These are phyloP conservation scores for Umbelopsis vinacea DNA, from an alignment of 192 early-diverging fungal genomes.

Conservation along the genomic window DNA sequence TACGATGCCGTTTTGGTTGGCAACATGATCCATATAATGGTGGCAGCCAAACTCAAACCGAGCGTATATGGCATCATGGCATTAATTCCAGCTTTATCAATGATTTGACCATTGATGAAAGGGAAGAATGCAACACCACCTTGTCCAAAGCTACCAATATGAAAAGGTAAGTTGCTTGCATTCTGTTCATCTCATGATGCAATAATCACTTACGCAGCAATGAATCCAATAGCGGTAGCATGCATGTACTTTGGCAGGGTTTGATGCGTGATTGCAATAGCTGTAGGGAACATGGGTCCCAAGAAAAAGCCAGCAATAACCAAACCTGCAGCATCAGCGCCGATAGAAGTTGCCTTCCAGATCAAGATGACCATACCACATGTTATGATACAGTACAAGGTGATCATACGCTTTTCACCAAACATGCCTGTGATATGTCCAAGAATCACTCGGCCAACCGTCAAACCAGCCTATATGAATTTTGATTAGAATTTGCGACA, in stretches of 20 bases:
- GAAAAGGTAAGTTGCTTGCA: background rate
- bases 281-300: conserved; percentile 39
- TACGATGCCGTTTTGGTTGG: background rate
- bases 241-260: conserved; percentile 29
- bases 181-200: background rate
- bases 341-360: conserved; percentile 12
- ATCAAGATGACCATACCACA: conserved; percentile 20
- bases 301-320: conserved; percentile 27
- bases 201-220: conserved; percentile 28
- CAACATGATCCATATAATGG: background rate
- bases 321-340: conserved; percentile 30
- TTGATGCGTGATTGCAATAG: conserved; percentile 36
- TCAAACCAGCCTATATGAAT: conserved; percentile 29
- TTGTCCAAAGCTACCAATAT: conserved; percentile 28
- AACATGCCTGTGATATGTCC: conserved; percentile 34
- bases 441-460: conserved; percentile 38
- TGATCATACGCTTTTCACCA: conserved; percentile 44
- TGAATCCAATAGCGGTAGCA: conserved; percentile 42
- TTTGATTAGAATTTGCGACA: background rate
- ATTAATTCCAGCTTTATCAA: conserved; percentile 32
- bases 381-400: conserved; percentile 21
- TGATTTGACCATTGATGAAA: conserved; percentile 34
- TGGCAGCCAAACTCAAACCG: background rate
- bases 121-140: conserved; percentile 37
- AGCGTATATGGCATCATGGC: conserved; percentile 22